phyloP scores from a whole-genome alignment of 1,284 basidiomycete genomes.

The Malassezia caprae region DNA sequence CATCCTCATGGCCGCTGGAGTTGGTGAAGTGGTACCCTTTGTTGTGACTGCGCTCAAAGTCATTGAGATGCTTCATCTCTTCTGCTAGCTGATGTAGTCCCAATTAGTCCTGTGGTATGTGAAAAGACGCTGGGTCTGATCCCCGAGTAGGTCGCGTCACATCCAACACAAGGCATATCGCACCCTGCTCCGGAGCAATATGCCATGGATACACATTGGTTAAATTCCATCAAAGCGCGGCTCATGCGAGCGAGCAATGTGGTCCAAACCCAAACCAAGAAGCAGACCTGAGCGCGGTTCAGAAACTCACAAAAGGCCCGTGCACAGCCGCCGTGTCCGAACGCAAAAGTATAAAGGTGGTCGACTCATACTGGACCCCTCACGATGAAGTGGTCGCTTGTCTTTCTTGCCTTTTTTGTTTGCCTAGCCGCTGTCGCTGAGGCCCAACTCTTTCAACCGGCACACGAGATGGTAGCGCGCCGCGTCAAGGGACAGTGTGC shows the following conservation, averaged over 20 bases:
- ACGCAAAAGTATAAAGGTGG: neutral
- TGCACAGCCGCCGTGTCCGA: neutral
- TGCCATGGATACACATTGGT: too few relatives aligned
- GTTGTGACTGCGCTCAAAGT: neutral
- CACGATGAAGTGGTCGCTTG: neutral
- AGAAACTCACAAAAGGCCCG: neutral
- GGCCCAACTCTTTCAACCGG: neutral
- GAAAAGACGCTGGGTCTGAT: too few relatives aligned
- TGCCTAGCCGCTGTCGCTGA: neutral
- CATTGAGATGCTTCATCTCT: conserved; percentile 5
- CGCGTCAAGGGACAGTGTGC: neutral
- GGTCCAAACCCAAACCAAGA: too few relatives aligned
- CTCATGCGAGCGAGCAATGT: too few relatives aligned
- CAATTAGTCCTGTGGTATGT: too few relatives aligned
- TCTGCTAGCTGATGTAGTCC: neutral
- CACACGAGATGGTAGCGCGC: neutral
- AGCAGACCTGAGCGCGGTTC: too few relatives aligned
- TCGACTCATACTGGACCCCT: neutral
- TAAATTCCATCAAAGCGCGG: too few relatives aligned
- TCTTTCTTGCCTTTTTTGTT: neutral
- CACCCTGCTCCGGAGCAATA: too few relatives aligned
- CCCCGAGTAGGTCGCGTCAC: neutral
- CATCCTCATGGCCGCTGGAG: neutral
- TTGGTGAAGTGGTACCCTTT: conserved; percentile 3
- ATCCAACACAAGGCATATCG: neutral